Conservation (phyloP, 331 rosid species). For the Rosa hybrid region DNA sequence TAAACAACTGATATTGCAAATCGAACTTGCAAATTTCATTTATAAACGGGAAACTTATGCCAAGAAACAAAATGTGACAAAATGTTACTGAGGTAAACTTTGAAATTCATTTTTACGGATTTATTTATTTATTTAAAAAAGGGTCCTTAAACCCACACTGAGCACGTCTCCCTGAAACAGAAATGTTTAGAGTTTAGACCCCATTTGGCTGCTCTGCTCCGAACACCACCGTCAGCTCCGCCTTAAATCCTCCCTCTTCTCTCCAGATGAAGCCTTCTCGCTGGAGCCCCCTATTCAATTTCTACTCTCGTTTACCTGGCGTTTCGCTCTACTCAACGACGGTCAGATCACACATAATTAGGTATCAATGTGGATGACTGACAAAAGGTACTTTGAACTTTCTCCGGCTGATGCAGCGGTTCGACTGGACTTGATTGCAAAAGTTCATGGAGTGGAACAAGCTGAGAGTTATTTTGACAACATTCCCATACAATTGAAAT, state of each 20-base stretch:
- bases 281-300: neutral
- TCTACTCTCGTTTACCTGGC: neutral
- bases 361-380: constrained; percentile 37
- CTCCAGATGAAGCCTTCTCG: neutral
- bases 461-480: constrained; percentile 34
- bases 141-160: too few relatives aligned
- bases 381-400: constrained; percentile 22
- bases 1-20: too few relatives aligned
- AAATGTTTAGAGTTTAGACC: too few relatives aligned
- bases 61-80: too few relatives aligned
- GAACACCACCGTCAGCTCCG: neutral
- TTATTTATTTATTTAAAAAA: too few relatives aligned
- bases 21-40: too few relatives aligned
- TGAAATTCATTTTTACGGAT: too few relatives aligned
- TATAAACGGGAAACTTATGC: too few relatives aligned
- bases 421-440: constrained; percentile 36
- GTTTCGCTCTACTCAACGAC: constrained; percentile 17
- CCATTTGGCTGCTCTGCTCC: too few relatives aligned
- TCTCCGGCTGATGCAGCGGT: neutral
- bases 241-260: too few relatives aligned
- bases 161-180: too few relatives aligned
- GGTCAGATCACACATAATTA: neutral
- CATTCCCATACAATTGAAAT: constrained; percentile 23
- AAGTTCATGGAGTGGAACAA: constrained; percentile 34
- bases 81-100: too few relatives aligned